Percentiles rank a stretch among this genome's conserved stretches.
phyloP scores from a whole-genome alignment of 176 grass and related monocot genomes.

The Triticum turgidum region DNA sequence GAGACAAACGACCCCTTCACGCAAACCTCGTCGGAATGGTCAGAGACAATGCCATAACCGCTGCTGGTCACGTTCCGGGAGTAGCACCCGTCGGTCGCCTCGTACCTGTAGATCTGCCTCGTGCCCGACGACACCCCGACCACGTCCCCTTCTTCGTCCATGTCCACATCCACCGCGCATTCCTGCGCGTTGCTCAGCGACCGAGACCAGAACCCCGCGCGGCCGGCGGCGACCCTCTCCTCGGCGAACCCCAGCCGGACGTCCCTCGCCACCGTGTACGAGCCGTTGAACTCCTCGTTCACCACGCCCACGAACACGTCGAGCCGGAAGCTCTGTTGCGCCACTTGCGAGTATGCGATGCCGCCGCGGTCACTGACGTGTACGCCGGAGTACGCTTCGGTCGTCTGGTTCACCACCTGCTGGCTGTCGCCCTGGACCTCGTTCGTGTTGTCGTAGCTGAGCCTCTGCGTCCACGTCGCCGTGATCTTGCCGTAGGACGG shows the following conservation, averaged over 20 bases:
- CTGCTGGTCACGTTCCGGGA: constrained; percentile 51
- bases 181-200: constrained; percentile 64
- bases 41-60: constrained; percentile 35
- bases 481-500: constrained; percentile 76
- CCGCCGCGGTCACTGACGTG: constrained; percentile 40
- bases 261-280: constrained; percentile 33
- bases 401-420: constrained; percentile 63
- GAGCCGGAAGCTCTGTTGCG: constrained; percentile 57
- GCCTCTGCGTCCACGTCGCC: constrained; percentile 49
- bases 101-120: constrained; percentile 60
- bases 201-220: constrained; percentile 48
- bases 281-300: constrained; percentile 25
- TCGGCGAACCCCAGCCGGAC: constrained; percentile 49
- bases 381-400: constrained; percentile 45
- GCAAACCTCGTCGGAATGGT: constrained; percentile 40
- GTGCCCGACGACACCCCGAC: constrained; percentile 40
- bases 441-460: constrained; percentile 59
- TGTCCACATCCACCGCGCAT: constrained; percentile 29
- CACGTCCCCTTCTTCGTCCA: constrained; percentile 47
- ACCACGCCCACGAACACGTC: constrained; percentile 42
- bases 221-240: constrained; percentile 59
- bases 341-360: constrained; percentile 56
- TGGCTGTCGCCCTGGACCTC: neutral
- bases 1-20: neutral
- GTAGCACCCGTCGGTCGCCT: constrained; percentile 58